Evolutionary conservation across 2,329 filamentous ascomycete species (phyloP), one percentile per base, ranked within the genome.

Genomic region (Ophiostoma sp.): DNA sequence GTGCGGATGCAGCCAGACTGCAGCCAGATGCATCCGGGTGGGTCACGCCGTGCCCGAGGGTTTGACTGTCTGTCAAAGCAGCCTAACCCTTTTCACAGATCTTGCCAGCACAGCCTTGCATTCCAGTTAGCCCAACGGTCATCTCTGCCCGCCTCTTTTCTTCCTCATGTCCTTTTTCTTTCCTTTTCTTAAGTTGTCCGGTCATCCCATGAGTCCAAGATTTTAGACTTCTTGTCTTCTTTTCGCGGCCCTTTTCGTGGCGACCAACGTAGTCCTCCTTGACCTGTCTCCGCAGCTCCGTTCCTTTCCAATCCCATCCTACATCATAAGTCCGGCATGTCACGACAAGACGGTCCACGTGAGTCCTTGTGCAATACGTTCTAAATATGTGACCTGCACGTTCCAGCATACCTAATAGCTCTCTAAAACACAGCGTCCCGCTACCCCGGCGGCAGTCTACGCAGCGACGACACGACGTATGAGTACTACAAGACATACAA

Each of bases 21-120:
- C n/a, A 55, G n/a, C 27, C 27, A 60, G n/a, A 14, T 60, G 55
- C 55, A 38, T 38, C 55, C 55, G 55, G 27, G 55, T 60, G 55
- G 55, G 38, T 18, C 27, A 27, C 27, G n/a, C 49, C 49, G 27
- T 4, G 49, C 18, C 49, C 49, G 49, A 8, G 3, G n/a, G 7
- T n/a, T 52, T n/a, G 18, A n/a, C 45, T 18, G 3, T 44, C 42
- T 16, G 4, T 47, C 45, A 9, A 4, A 18, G 49, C 14, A 55
- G 49, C 49, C 49, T 55, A 36, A 55, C 18, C 2, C 12, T 55
- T 18, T 55, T n/a, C 18, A n/a, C n/a, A 27, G 5, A 55, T 27
- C 49, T 27, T 27, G 49, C 49, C 49, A 27, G n/a, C 49, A 38
- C 52, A 38, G 27, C 55, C 18, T 60, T 60, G n/a, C 38, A 36